Evolutionary conservation across 75 land plant genomes (phyloP).

Genomic region (Selaginella moellendorffii): DNA sequence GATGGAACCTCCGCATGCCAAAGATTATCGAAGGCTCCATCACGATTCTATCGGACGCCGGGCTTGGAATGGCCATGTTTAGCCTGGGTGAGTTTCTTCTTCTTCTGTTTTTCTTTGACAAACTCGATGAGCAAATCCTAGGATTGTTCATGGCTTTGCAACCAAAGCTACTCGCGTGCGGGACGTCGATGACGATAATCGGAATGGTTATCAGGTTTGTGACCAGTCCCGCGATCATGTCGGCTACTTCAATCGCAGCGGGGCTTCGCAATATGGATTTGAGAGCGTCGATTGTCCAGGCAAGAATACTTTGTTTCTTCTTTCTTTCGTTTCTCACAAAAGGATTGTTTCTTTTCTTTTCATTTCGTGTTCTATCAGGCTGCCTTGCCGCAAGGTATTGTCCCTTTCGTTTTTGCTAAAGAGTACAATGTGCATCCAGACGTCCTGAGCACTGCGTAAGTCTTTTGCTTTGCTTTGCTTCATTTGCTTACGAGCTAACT

Average conservation of each 20-base stretch:
- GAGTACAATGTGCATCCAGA: slow-evolving; percentile 18
- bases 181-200: slow-evolving; percentile 2
- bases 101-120: neutral
- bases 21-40: slow-evolving; percentile 7
- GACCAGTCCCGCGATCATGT: slow-evolving; percentile 6
- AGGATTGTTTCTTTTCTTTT: too few species aligned
- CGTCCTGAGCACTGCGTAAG: slow-evolving; percentile 20
- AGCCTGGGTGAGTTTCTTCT: slow-evolving; percentile 2
- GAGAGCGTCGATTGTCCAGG: slow-evolving; percentile 5
- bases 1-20: neutral
- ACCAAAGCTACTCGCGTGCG: neutral
- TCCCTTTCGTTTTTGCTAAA: slow-evolving; percentile 21
- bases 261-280: neutral
- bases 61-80: slow-evolving; percentile 10
- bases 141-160: slow-evolving; percentile 8
- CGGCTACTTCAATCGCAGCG: slow-evolving; percentile 6
- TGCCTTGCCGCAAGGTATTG: slow-evolving; percentile 20
- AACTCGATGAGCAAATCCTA: neutral
- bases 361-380: too few species aligned
- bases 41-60: slow-evolving; percentile 3
- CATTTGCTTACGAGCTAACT: too few species aligned
- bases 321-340: neutral
- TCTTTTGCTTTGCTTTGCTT: neutral
- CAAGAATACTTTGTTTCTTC: neutral
- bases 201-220: slow-evolving; percentile 3